Base-by-base conservation (phyloP, 805 yeast species). In the Cyberlindnera maclurae region DNA sequence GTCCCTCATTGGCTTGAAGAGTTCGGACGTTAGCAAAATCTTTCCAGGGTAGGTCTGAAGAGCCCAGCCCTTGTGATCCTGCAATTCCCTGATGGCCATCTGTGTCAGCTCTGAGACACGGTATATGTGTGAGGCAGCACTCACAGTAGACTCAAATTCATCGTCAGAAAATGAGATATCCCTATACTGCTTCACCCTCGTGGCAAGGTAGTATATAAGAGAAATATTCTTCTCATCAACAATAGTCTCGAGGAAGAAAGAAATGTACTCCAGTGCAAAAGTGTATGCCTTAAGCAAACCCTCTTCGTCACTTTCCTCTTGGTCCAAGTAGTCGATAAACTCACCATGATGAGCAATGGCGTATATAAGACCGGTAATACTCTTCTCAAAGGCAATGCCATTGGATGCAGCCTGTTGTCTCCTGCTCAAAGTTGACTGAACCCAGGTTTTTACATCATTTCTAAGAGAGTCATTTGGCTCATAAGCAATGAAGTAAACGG, bases 21-120 rank as follows among this genome's bases (percentile, higher is more conserved):
- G 55, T 52, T 87, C 96, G n/a, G 68, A 60, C 0, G 90, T 80
- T 15, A 87, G 57, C 15, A 75, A 73, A 13, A 82, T 58, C 50
- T 80, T 82, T 2, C 90, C 94, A 0, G 95, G 94, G 77, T 89
- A 88, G 0, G 88, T 77, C 17, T 79, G 73, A 40, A 83, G 65
- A 16, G 72, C 71, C 95, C 95, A 86, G 33, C 67, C 69, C 49
- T 71, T 77, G 17, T 60, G 51, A 17, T 73, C 79, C 31, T 79
- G 73, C 17, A 76, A 60, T 40, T 73, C 76, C 39, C 78, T 72
- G 33, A 87, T 66, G 5, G 76, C 62, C 41, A 82, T 59, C 55
- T 84, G 94, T 1, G 87, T 67, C 30, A 88, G 58, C 49, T 88
- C 96, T 1, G 95, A 72, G 11, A 85, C 64, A 29, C 77, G 58